These are phyloP conservation scores for Blastobotrys elegans DNA, from an alignment of 1,139 yeast species.

Conservation along the genomic window DNA sequence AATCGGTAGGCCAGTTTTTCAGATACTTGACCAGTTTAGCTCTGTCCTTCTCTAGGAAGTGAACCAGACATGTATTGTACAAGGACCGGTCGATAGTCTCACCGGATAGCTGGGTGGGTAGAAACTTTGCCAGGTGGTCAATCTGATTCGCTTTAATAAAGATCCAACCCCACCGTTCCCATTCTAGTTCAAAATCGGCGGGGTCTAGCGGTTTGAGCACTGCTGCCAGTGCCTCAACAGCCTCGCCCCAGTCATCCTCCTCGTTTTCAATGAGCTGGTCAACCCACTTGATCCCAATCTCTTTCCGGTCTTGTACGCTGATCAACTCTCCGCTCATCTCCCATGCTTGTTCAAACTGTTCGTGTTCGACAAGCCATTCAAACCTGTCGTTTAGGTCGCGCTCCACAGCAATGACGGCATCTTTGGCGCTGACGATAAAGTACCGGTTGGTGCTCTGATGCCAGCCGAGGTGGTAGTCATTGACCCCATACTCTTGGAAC, in stretches of 20 bases:
- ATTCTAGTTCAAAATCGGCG: conserved; percentile 38
- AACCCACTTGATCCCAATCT: conserved; percentile 60
- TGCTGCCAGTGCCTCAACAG: conserved; percentile 46
- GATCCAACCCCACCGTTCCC: conserved; percentile 63
- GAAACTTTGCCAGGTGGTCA: conserved; percentile 43
- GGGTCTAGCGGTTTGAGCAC: conserved; percentile 35
- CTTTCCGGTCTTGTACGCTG: conserved; percentile 46
- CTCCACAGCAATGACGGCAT: conserved; percentile 72
- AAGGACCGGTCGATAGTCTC: conserved; percentile 37
- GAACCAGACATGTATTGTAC: conserved; percentile 50
- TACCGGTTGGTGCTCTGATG: conserved; percentile 40
- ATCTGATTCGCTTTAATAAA: conserved; percentile 50
- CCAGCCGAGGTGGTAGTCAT: conserved; percentile 60
- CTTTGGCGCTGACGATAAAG: conserved; percentile 73
- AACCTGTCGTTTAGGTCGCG: conserved; percentile 62
- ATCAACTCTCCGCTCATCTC: conserved; percentile 58
- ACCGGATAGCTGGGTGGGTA: conserved; percentile 46
- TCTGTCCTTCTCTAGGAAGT: conserved; percentile 42
- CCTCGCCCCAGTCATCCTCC: conserved; percentile 54
- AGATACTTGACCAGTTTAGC: conserved; percentile 41
- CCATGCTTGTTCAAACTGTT: conserved; percentile 67
- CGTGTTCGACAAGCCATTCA: conserved; percentile 62
- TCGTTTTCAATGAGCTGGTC: conserved; percentile 53
- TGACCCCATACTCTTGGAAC: conserved; percentile 59
- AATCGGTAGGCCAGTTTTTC: conserved; percentile 52